Evolutionary conservation across 1,139 yeast species (phyloP).

Genomic region (Sugiyamaella pinicola): DNA sequence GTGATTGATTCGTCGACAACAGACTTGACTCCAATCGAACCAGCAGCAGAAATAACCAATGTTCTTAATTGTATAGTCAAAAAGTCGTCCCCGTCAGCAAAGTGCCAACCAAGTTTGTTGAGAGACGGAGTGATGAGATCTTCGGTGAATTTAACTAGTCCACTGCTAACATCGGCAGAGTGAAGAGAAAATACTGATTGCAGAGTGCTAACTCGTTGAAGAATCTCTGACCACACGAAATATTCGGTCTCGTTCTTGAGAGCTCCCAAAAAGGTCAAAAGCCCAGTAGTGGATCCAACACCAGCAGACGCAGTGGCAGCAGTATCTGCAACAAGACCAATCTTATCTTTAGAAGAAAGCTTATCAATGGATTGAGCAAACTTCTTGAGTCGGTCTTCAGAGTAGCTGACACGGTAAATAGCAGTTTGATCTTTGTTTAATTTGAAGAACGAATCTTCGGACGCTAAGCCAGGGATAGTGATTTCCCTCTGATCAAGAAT

Average conservation of each 20-base stretch:
- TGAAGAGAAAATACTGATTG: constrained; percentile 53
- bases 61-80: constrained; percentile 56
- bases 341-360: constrained; percentile 60
- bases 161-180: constrained; percentile 42
- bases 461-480: constrained; percentile 35
- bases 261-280: constrained; percentile 48
- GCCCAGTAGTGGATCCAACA: constrained; percentile 53
- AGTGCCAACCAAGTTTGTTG: constrained; percentile 45
- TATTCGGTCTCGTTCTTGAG: constrained; percentile 55
- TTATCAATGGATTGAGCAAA: constrained; percentile 46
- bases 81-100: constrained; percentile 47
- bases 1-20: constrained; percentile 52
- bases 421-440: constrained; percentile 66
- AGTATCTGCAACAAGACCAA: constrained; percentile 68
- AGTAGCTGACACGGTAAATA: constrained; percentile 68
- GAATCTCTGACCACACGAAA: constrained; percentile 66
- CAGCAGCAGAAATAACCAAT: constrained; percentile 55
- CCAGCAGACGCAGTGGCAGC: constrained; percentile 66
- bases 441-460: constrained; percentile 47
- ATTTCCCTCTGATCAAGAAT: constrained; percentile 32
- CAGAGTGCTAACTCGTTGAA: constrained; percentile 49
- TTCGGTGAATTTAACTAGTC: constrained; percentile 48
- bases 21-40: constrained; percentile 52
- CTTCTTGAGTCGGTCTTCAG: constrained; percentile 48
- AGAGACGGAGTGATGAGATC: constrained; percentile 51